phyloP scores from a whole-genome alignment of 352 stramenopile genomes.

The Phytopythium aichiense region DNA sequence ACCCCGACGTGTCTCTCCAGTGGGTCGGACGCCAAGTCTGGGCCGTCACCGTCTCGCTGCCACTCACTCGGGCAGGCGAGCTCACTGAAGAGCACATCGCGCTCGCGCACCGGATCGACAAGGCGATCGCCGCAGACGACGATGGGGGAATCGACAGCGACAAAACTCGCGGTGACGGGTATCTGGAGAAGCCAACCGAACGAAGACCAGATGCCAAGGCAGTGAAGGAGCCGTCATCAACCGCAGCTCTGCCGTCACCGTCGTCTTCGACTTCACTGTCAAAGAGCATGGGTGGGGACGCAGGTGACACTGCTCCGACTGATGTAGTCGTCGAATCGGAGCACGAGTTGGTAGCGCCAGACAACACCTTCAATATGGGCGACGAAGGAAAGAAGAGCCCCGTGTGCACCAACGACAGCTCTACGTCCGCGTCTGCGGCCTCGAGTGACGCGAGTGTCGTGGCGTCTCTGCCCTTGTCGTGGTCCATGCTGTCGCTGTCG shows the following conservation, averaged over 20 bases:
- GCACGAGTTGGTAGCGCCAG: background rate
- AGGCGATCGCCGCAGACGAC: conserved; percentile 35
- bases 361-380: background rate
- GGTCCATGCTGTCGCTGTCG: conserved; percentile 61
- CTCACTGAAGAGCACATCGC: conserved; percentile 62
- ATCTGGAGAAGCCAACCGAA: background rate
- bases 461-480: conserved; percentile 39
- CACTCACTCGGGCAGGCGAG: conserved; percentile 49
- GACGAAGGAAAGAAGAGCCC: conserved; percentile 12
- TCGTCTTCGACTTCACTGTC: background rate
- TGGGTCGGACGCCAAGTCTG: conserved; percentile 73
- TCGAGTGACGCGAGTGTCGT: conserved; percentile 26
- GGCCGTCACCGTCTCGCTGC: conserved; percentile 62
- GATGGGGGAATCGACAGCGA: background rate
- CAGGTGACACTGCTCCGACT: background rate
- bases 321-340: background rate
- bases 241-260: background rate
- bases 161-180: background rate
- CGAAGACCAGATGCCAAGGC: background rate
- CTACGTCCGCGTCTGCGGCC: conserved; percentile 6
- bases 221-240: background rate
- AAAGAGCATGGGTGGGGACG: background rate
- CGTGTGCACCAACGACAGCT: conserved; percentile 16
- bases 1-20: conserved; percentile 72
- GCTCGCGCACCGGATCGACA: conserved; percentile 56